These are phyloP conservation scores for Neurospora sp. DNA, from an alignment of 495 filamentous ascomycete genomes.

Conservation along the genomic window DNA sequence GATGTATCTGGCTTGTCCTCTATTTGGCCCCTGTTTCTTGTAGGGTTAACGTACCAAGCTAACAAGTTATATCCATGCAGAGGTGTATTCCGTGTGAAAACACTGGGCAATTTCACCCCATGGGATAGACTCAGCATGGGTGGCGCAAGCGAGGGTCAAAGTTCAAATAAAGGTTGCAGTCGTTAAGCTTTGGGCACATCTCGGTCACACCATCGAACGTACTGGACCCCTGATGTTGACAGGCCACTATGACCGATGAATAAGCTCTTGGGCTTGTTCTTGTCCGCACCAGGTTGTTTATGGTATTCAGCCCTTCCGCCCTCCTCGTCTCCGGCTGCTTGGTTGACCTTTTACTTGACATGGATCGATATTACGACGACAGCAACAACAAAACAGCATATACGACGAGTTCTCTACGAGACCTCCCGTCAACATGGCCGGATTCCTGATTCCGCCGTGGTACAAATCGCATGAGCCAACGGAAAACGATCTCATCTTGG, in stretches of 20 bases:
- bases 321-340: not conserved
- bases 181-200: not conserved
- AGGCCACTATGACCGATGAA: not conserved
- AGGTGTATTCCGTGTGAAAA: not conserved
- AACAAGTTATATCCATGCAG: no score
- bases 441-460: conserved; percentile 17
- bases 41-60: no score
- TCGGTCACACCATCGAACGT: not conserved
- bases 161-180: not conserved
- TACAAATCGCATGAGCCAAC: conserved; percentile 3
- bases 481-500: conserved; percentile 14
- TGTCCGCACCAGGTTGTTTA: not conserved
- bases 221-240: not conserved
- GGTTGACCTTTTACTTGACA: not conserved
- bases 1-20: no score
- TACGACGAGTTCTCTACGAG: not conserved
- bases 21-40: no score
- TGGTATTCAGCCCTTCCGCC: not conserved
- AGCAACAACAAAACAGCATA: not conserved
- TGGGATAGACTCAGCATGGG: not conserved
- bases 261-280: not conserved
- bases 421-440: conserved; percentile 1
- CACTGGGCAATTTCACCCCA: not conserved
- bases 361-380: not conserved
- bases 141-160: not conserved